A percentile compares a stretch with the other conserved stretches of the same genome.
These are phyloP conservation scores for Eucalyptus tenuipes DNA, from an alignment of 345 rosid genomes.

Conservation along the genomic window DNA sequence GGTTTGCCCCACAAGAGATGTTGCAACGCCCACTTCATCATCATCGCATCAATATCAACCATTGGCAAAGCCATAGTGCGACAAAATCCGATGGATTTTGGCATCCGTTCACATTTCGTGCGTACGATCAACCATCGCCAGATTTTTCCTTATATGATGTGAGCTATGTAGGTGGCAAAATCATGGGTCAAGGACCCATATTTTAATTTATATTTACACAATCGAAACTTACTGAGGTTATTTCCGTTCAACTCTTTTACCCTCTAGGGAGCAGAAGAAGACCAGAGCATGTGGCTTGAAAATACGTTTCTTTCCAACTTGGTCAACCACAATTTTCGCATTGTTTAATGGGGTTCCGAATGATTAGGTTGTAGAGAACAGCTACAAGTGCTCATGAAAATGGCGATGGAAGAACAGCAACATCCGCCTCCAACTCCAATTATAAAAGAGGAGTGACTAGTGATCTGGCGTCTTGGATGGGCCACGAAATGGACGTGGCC, in stretches of 20 bases:
- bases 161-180: not conserved
- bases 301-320: not conserved
- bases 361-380: not conserved
- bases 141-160: not conserved
- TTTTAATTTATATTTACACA: not conserved
- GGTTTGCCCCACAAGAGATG: not conserved
- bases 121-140: fast-evolving
- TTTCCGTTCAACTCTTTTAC: not conserved
- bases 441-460: not conserved
- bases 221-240: not conserved
- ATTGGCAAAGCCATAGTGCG: not conserved
- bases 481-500: not conserved
- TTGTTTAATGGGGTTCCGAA: not conserved
- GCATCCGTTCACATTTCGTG: not conserved
- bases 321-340: not conserved
- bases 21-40: not conserved
- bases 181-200: not conserved
- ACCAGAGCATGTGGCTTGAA: not conserved
- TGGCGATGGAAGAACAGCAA: not conserved
- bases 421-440: not conserved
- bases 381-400: not conserved
- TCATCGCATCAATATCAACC: not conserved
- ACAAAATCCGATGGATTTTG: not conserved
- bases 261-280: not conserved
- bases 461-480: not conserved